phyloP scores from a whole-genome alignment of 1,139 yeast genomes.

The Lodderomyces oxycetoniae region DNA sequence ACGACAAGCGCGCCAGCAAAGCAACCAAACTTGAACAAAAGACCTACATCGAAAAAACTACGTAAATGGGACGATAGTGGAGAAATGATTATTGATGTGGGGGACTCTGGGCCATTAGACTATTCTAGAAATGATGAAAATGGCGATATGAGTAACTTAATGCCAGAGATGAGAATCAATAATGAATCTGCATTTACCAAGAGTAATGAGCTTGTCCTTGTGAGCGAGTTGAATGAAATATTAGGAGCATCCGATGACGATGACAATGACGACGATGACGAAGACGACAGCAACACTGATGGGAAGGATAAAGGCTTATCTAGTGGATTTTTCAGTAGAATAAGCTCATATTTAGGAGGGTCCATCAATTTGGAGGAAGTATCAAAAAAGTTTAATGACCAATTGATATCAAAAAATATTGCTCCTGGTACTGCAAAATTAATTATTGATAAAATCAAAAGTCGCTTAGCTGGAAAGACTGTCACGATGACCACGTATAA shows the following conservation, averaged over 20 bases:
- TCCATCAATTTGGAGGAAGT: conserved; percentile 35
- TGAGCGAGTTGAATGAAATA: conserved; percentile 41
- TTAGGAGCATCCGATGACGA: conserved; percentile 33
- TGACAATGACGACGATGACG: conserved; percentile 17
- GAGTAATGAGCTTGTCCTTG: conserved; percentile 40
- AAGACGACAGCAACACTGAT: conserved; percentile 23
- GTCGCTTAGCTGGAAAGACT: conserved; percentile 26
- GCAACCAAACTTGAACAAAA: background rate
- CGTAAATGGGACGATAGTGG: conserved; percentile 46
- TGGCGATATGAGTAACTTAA: conserved; percentile 26
- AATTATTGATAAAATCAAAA: conserved; percentile 35
- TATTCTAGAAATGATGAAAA: conserved; percentile 19
- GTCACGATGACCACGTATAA: conserved; percentile 35
- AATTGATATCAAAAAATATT: conserved; percentile 40
- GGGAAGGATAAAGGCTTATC: conserved; percentile 14
- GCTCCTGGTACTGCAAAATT: conserved; percentile 38
- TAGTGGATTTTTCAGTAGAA: conserved; percentile 31
- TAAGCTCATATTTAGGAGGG: conserved; percentile 39
- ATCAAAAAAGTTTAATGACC: conserved; percentile 41
- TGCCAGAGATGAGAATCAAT: conserved; percentile 33
- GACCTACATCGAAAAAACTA: conserved; percentile 30
- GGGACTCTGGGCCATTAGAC: conserved; percentile 26
- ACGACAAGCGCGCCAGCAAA: conserved; percentile 11
- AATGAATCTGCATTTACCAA: conserved; percentile 29
- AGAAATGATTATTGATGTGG: conserved; percentile 32